Conservation (phyloP, 805 yeast genomes). For the Candida chauliodis region DNA sequence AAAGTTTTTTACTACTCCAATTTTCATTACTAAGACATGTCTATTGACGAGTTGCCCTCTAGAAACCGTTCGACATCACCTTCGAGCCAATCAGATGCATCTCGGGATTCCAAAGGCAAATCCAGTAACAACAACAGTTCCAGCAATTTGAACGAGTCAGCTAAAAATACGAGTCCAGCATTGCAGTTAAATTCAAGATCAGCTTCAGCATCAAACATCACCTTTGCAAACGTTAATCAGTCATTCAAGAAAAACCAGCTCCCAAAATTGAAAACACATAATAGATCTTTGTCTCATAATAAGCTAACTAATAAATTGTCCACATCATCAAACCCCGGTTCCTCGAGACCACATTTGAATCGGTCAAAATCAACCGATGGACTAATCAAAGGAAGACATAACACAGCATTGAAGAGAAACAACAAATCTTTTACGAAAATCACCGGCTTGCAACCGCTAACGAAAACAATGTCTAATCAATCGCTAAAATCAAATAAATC, state of each 20-base stretch:
- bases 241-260: slow-evolving; percentile 5
- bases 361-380: slow-evolving; percentile 43
- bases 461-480: slow-evolving; percentile 29
- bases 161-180: slow-evolving; percentile 1
- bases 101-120: slow-evolving; percentile 5
- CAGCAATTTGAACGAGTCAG: neutral
- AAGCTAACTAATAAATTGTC: slow-evolving; percentile 15
- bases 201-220: slow-evolving; percentile 8
- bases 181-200: slow-evolving; percentile 7
- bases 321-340: slow-evolving; percentile 7
- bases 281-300: slow-evolving; percentile 26
- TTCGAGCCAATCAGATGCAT: slow-evolving; percentile 5
- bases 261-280: slow-evolving; percentile 14
- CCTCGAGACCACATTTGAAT: slow-evolving; percentile 27
- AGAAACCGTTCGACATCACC: slow-evolving; percentile 1
- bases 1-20: too few species aligned
- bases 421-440: slow-evolving; percentile 36
- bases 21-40: too few species aligned
- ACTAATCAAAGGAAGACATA: slow-evolving; percentile 19
- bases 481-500: slow-evolving; percentile 31
- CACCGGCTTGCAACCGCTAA: slow-evolving; percentile 32
- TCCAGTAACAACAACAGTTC: neutral
- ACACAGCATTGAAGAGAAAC: slow-evolving; percentile 23
- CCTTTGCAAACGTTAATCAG: slow-evolving; percentile 5
- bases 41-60: neutral